Conservation (phyloP, 345 rosid genomes). For the Aquilaria sinensis region DNA sequence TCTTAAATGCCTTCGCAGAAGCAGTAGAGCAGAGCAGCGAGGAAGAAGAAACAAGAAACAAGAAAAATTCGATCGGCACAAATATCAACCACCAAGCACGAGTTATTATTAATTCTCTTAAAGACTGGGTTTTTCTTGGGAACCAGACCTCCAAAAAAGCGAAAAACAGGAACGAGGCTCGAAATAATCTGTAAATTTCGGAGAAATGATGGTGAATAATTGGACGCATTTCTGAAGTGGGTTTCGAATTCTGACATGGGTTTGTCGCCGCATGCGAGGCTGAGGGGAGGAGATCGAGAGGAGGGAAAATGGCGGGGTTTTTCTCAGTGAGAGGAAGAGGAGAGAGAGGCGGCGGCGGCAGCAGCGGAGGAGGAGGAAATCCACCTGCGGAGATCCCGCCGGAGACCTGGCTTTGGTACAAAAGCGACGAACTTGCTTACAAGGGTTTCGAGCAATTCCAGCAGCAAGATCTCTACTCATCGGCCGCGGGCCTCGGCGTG, state of each 20-base stretch:
- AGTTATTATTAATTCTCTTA: too few relatives aligned
- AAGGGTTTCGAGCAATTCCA: conserved; percentile 24
- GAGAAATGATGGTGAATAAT: conserved; percentile 7
- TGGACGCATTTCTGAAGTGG: conserved; percentile 3
- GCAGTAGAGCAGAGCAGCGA: too few relatives aligned
- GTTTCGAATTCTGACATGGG: neutral
- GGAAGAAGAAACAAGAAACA: too few relatives aligned
- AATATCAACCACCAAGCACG: too few relatives aligned
- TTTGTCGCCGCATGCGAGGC: too few relatives aligned
- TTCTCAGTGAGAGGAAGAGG: conserved; percentile 43
- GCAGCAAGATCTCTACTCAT: conserved; percentile 53
- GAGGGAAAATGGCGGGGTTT: conserved; percentile 38
- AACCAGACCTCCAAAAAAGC: too few relatives aligned
- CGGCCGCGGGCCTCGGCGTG: conserved; percentile 42
- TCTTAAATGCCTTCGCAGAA: conserved; percentile 14
- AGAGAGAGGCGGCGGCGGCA: conserved; percentile 13
- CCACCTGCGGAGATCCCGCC: conserved; percentile 30
- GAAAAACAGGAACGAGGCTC: conserved; percentile 1
- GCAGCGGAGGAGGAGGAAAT: conserved; percentile 27
- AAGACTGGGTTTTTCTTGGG: too few relatives aligned
- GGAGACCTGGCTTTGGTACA: conserved; percentile 42
- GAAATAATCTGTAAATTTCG: conserved; percentile 2
- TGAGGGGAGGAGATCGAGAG: conserved; percentile 34
- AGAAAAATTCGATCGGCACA: too few relatives aligned
- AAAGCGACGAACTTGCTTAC: too few relatives aligned